Base-by-base conservation (phyloP, 2,329 filamentous ascomycete genomes). In the Teratosphaeria nubilosa region DNA sequence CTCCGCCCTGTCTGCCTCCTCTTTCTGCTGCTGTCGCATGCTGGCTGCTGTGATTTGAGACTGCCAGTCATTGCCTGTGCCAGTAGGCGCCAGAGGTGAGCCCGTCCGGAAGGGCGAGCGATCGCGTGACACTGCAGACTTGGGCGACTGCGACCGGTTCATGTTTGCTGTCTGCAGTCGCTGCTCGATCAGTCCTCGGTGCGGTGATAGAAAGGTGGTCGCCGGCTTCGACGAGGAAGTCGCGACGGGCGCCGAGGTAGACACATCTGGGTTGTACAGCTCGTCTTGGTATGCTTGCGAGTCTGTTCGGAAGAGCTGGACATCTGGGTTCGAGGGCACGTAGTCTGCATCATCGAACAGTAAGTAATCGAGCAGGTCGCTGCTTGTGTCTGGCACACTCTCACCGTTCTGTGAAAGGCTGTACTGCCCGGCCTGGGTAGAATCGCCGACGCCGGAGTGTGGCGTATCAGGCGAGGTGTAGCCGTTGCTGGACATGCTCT, bases 251-350 rank as follows among this genome's bases (percentile, higher is more conserved):
- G 0, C 81, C 81, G 67, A 85, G 78, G 60, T 85, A 84, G 65
- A 79, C 81, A 66, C 80, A 82, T 0, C 87, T 24, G 62, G 86
- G 65, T 86, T 91, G 77, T 89, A 95, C 0, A 95, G 80, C 72
- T 94, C 90, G 71, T 96, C 91, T 66, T 84, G 82, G 68, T 88
- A 92, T 54, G 90, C 82, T 68, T 95, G 90, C 20, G 90, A 92
- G 75, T 94, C 90, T 0, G 91, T 94, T 58, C 90, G 82, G 65
- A 67, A 69, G 7, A 73, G 64, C 58, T 91, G 86, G 63, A 95
- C 82, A 74, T 92, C 94, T 27, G 91, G 87, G 63, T 83, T 71
- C 20, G 59, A 37, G 55, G 72, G 72, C 61, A 70, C 65, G 59
- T 71, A 80, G 74, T 83, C 80, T 84, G 78, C 67, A 73, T 77